A percentile compares a stretch with the other conserved stretches of the same genome.
phyloP scores from a whole-genome alignment of 441 rosid species.

The Populus tomentosa region DNA sequence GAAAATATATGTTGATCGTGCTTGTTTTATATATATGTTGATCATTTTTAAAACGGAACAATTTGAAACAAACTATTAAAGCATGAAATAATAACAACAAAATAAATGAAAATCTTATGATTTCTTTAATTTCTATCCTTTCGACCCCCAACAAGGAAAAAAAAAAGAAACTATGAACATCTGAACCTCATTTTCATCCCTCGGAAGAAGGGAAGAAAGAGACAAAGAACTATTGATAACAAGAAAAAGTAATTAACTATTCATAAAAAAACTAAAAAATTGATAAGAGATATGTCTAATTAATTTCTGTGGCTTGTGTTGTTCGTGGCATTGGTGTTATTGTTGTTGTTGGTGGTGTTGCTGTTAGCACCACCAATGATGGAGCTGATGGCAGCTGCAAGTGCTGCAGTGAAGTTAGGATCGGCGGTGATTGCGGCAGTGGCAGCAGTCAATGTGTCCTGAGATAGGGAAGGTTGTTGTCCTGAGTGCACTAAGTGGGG shows the following conservation, averaged over 20 bases:
- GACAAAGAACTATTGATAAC: neutral
- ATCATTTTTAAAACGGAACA: neutral
- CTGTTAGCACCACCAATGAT: constrained; percentile 38
- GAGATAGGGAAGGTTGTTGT: constrained; percentile 19
- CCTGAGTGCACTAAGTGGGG: constrained; percentile 3
- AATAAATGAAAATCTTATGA: constrained; percentile 25
- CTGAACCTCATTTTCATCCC: neutral
- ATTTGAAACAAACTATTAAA: constrained; percentile 10
- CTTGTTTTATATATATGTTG: neutral
- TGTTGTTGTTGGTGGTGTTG: neutral
- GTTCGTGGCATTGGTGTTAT: constrained; percentile 3
- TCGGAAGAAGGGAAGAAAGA: neutral
- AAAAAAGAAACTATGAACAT: neutral
- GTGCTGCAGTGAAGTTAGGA: constrained; percentile 86
- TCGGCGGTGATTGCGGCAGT: constrained; percentile 79
- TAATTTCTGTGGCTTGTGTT: constrained; percentile 31
- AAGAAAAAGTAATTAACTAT: neutral
- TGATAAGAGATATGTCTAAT: neutral
- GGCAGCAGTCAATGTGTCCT: constrained; percentile 55
- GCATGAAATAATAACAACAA: constrained; percentile 18
- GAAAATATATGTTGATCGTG: no score
- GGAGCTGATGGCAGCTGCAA: constrained; percentile 85
- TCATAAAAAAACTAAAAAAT: neutral
- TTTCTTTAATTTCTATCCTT: constrained; percentile 9
- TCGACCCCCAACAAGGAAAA: constrained; percentile 5